Percentiles rank a stretch among this genome's conserved stretches.
Evolutionary conservation across 176 grass and related monocot genomes (phyloP).

Genomic region (sorghum (Sorghum bicolor)): DNA sequence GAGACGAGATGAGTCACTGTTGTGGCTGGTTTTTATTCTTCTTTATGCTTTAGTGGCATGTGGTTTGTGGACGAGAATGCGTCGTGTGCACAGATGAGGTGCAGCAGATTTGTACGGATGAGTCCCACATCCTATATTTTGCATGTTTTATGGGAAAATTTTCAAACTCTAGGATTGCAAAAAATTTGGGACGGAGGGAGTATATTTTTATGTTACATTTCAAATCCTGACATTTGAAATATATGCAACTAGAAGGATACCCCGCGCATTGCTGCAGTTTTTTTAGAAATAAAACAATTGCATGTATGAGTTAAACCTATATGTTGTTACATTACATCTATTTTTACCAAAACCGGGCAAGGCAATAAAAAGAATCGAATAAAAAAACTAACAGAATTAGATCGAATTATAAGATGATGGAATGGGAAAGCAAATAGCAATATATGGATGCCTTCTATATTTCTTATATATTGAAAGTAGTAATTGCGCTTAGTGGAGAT

Average conservation of each 20-base stretch:
- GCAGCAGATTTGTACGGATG: too few species aligned
- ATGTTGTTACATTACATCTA: background rate
- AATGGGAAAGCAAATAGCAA: background rate
- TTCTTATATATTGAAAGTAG: background rate
- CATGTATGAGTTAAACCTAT: background rate
- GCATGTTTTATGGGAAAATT: too few species aligned
- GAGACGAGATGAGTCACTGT: too few species aligned
- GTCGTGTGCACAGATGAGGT: too few species aligned
- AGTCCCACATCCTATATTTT: too few species aligned
- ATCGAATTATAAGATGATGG: background rate
- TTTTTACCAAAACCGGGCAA: background rate
- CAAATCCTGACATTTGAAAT: constrained; percentile 19
- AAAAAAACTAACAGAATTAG: background rate
- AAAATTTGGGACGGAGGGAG: too few species aligned
- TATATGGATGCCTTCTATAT: background rate
- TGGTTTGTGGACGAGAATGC: too few species aligned
- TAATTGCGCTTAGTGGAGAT: background rate
- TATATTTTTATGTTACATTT: background rate
- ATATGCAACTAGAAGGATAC: background rate
- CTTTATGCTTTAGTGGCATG: too few species aligned
- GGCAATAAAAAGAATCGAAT: background rate
- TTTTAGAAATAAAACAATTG: background rate
- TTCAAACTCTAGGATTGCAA: too few species aligned
- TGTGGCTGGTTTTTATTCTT: too few species aligned
- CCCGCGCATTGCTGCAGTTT: background rate